These are phyloP conservation scores for Phialophora tarda DNA, from an alignment of 2,329 filamentous ascomycete genomes.

Conservation along the genomic window DNA sequence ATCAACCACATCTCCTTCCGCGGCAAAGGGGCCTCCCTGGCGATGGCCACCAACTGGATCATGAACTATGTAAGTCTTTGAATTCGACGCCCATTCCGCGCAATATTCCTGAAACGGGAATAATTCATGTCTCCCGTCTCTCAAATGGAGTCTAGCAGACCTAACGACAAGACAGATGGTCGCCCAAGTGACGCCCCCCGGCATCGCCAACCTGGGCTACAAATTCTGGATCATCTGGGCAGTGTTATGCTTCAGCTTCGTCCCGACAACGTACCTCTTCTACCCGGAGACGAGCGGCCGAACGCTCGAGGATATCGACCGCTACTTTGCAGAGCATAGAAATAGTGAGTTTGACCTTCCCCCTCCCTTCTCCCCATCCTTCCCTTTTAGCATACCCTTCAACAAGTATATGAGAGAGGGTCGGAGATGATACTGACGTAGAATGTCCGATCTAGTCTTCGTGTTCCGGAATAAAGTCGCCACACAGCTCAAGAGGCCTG, in stretches of 20 bases:
- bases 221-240: conserved; percentile 44
- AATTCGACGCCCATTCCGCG: too few relatives aligned
- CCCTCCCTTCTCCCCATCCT: background rate
- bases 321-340: conserved; percentile 40
- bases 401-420: background rate
- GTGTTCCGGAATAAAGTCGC: conserved; percentile 37
- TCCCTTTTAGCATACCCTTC: background rate
- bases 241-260: conserved; percentile 41
- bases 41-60: conserved; percentile 43
- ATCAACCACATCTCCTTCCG: conserved; percentile 47
- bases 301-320: conserved; percentile 44
- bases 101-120: background rate
- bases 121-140: background rate
- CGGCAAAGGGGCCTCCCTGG: conserved; percentile 44
- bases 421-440: background rate
- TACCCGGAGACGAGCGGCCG: conserved; percentile 45
- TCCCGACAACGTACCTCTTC: conserved; percentile 43
- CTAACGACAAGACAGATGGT: conserved; percentile 37
- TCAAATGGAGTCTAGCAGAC: background rate
- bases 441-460: conserved; percentile 7
- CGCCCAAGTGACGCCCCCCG: conserved; percentile 44
- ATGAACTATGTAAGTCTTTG: conserved; percentile 41
- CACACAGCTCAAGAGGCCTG: conserved; percentile 34
- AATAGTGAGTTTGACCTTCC: conserved; percentile 18
- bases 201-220: conserved; percentile 44